Base-by-base conservation (phyloP, 306 rosid species). In the Dalbergia cochinchinensis region DNA sequence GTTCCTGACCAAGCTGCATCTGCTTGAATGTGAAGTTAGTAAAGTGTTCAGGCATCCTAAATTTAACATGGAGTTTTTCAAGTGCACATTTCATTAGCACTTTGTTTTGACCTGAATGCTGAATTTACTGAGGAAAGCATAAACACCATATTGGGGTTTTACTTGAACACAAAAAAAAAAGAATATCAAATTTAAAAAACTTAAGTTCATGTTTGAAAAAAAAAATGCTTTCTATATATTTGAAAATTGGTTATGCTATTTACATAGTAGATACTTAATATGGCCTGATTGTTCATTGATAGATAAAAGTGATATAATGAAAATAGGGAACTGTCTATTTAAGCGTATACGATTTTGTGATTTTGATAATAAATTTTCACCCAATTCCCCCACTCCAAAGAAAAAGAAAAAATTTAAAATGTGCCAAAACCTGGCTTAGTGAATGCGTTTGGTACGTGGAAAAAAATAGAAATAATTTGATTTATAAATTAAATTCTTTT, bases 21-120 rank as follows among this genome's bases (percentile, higher is more conserved):
- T 82, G 87, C 76, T 81, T 75, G 87, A 83, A 80, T 80, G 78
- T 80, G 90, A 86, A 80, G 74, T 85, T 68, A 74, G 79, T 58
- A 65, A 13, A 57, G 69, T 68, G 18, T 59, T 69, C 15, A 53
- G 78, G 62, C 48, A 19, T 16, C 26, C 41, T 35, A 50, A 48
- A 45, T 61, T 70, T 44, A 33, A 60, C 14, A 34, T 64, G 83
- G 83, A 79, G 48, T 70, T 71, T 78, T 18, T 18, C 71, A 16
- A 34, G 48, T 73, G 83, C 73, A 33, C 53, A n/a, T 64, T 78
- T 35, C 31, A 33, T 11, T 77, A 18, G 47, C 58, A 51, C 58
- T 13, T 54, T 50, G 26, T 59, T 61, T 26, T 79, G 42, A 70
- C 65, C 47, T 47, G 77, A 79, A 70, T 79, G 83, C 78, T 60